Percentiles rank a stretch among this genome's conserved stretches.
These are phyloP conservation scores for Trichophyton verrucosum DNA, from an alignment of 2,329 filamentous ascomycete genomes.

Conservation along the genomic window DNA sequence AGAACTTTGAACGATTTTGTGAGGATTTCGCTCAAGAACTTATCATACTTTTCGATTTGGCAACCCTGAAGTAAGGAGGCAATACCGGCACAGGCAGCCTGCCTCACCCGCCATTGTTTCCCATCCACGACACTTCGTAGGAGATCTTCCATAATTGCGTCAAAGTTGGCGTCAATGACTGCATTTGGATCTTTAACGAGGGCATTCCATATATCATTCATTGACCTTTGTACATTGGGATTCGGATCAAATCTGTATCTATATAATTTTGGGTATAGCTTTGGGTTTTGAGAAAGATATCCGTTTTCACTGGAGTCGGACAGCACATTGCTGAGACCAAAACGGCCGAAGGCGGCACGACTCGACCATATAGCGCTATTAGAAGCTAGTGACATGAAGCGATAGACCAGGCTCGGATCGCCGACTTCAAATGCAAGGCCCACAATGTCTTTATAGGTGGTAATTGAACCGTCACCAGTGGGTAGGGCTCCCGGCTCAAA, in stretches of 20 bases:
- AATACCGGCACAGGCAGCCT: slow-evolving; percentile 85
- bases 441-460: slow-evolving; percentile 96
- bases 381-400: slow-evolving; percentile 93
- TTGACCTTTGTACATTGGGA: slow-evolving; percentile 78
- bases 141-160: slow-evolving; percentile 77
- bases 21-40: slow-evolving; percentile 77
- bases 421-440: slow-evolving; percentile 91
- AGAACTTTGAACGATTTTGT: slow-evolving; percentile 75
- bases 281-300: slow-evolving; percentile 68
- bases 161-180: slow-evolving; percentile 70
- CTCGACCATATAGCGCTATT: slow-evolving; percentile 97
- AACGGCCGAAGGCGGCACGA: slow-evolving; percentile 87
- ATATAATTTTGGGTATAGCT: slow-evolving; percentile 88
- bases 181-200: slow-evolving; percentile 77
- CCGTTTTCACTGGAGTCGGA: slow-evolving; percentile 63
- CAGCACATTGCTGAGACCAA: slow-evolving; percentile 82
- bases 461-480: slow-evolving; percentile 81
- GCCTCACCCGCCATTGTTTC: slow-evolving; percentile 82
- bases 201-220: slow-evolving; percentile 96
- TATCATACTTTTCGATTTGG: slow-evolving; percentile 63
- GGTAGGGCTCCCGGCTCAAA: slow-evolving; percentile 85
- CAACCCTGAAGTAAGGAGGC: slow-evolving; percentile 76
- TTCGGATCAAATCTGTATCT: slow-evolving; percentile 94
- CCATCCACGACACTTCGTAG: slow-evolving; percentile 67
- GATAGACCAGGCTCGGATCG: slow-evolving; percentile 90